A percentile compares a stretch with the other conserved stretches of the same genome.
These are phyloP conservation scores for Bathelium albidoporum DNA, from an alignment of 495 filamentous ascomycete genomes.

Conservation along the genomic window DNA sequence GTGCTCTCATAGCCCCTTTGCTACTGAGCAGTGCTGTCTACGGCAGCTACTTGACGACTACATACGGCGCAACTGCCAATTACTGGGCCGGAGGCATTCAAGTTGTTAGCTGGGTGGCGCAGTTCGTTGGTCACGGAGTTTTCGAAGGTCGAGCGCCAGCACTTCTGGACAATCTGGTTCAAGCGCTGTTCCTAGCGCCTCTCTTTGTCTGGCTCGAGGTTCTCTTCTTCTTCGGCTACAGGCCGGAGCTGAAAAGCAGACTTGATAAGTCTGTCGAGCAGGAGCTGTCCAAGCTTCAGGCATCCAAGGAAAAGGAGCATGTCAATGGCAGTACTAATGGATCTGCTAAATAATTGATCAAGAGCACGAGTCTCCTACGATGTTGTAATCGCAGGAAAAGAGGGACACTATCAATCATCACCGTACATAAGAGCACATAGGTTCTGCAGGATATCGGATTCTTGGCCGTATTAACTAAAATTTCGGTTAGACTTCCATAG, in stretches of 20 bases:
- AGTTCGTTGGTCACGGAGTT: conserved; percentile 84
- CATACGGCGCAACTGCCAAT: conserved; percentile 56
- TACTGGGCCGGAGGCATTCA: conserved; percentile 59
- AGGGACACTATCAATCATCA: too few species aligned
- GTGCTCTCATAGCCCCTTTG: conserved; percentile 58
- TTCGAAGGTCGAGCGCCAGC: conserved; percentile 87
- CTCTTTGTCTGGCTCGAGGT: conserved; percentile 97
- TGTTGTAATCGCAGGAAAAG: too few species aligned
- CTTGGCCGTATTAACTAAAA: too few species aligned
- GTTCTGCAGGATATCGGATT: too few species aligned
- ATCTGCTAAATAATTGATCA: conserved; percentile 8
- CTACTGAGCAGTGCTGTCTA: conserved; percentile 62
- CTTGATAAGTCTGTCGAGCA: conserved; percentile 63
- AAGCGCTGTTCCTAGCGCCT: conserved; percentile 90
- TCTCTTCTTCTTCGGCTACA: conserved; percentile 82
- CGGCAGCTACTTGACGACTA: conserved; percentile 60
- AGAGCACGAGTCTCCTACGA: too few species aligned
- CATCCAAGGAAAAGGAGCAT: conserved; percentile 29
- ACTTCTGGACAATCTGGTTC: conserved; percentile 78
- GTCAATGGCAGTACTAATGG: conserved; percentile 28
- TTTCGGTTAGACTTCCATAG: too few species aligned
- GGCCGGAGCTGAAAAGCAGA: conserved; percentile 71
- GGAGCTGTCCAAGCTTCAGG: conserved; percentile 52
- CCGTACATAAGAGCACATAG: too few species aligned
- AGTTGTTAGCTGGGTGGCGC: conserved; percentile 67